A percentile compares a stretch with the other conserved stretches of the same genome.
Conservation (phyloP, 108 stramenopile genomes). For the Aurantiochytrium sp. region DNA sequence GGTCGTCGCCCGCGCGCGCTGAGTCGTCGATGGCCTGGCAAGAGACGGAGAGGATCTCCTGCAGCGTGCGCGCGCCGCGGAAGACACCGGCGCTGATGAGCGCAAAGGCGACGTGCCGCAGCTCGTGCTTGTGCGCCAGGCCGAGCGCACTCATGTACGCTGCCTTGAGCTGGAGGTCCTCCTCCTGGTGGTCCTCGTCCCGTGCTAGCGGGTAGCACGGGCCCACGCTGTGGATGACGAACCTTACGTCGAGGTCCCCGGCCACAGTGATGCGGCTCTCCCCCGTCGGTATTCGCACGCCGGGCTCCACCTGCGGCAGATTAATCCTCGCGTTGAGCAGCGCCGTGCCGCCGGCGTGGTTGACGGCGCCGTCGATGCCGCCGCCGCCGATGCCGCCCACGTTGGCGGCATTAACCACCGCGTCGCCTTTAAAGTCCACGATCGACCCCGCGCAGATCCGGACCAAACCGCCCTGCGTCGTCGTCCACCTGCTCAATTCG, state of each 20-base stretch:
- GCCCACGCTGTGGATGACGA: not conserved
- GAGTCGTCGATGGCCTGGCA: not conserved
- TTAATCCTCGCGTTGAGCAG: not conserved
- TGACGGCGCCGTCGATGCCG: conserved; percentile 1
- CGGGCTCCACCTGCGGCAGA: not conserved
- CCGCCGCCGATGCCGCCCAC: not conserved
- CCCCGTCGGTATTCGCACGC: conserved; percentile 8
- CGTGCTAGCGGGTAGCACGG: not conserved
- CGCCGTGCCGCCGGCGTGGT: not conserved
- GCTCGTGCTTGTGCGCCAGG: not conserved
- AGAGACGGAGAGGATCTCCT: not conserved
- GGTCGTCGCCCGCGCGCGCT: not conserved
- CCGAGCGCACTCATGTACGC: not conserved
- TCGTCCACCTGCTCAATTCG: not conserved
- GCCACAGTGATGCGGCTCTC: not conserved
- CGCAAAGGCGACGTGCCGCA: not conserved
- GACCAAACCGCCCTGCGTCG: not conserved
- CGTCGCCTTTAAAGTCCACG: not conserved
- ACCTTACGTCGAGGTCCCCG: not conserved
- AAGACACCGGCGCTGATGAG: not conserved
- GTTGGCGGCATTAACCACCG: not conserved
- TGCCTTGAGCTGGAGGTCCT: not conserved
- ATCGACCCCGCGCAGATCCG: not conserved
- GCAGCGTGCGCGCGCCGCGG: not conserved
- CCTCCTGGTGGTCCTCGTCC: not conserved